Percentiles rank a stretch among this genome's conserved stretches.
Conservation (phyloP, 768 basidiomycete species). For the Tremella mesenterica region DNA sequence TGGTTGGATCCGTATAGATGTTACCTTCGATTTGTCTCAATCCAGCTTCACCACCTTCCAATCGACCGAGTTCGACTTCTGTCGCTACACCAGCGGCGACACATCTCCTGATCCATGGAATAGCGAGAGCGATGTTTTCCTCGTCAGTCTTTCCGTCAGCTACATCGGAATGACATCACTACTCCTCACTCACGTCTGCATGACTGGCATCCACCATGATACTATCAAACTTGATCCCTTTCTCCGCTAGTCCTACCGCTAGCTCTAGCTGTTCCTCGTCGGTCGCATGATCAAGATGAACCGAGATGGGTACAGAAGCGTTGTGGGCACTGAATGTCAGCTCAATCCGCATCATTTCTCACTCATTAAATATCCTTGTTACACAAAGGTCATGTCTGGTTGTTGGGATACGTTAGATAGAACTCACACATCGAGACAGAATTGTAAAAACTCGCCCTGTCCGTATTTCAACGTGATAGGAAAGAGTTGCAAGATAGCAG, state of each 20-base stretch:
- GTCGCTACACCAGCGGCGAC: slow-evolving; percentile 40
- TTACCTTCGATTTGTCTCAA: slow-evolving; percentile 41
- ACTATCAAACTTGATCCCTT: slow-evolving; percentile 44
- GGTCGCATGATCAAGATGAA: slow-evolving; percentile 45
- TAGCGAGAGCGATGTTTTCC: slow-evolving; percentile 41
- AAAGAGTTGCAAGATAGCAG: slow-evolving; percentile 45
- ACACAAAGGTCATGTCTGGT: too few relatives aligned
- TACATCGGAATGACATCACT: neutral
- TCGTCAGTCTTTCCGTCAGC: slow-evolving; percentile 26
- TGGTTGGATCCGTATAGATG: slow-evolving; percentile 43
- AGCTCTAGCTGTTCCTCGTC: slow-evolving; percentile 44
- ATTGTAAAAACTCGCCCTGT: slow-evolving; percentile 38
- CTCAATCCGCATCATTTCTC: neutral
- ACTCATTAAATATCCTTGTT: too few relatives aligned
- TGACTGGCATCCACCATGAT: slow-evolving; percentile 46
- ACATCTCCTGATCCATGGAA: slow-evolving; percentile 43
- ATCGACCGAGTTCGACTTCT: slow-evolving; percentile 45
- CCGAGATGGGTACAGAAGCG: slow-evolving; percentile 44
- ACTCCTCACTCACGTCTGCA: slow-evolving; percentile 28
- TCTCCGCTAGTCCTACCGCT: slow-evolving; percentile 42
- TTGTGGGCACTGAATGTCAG: slow-evolving; percentile 32
- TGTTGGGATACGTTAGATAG: neutral
- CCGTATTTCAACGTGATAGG: slow-evolving; percentile 39
- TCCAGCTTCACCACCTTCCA: slow-evolving; percentile 43
- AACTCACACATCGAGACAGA: slow-evolving; percentile 35